Conservation (phyloP, 441 rosid species). For the Erodium moschatum region DNA sequence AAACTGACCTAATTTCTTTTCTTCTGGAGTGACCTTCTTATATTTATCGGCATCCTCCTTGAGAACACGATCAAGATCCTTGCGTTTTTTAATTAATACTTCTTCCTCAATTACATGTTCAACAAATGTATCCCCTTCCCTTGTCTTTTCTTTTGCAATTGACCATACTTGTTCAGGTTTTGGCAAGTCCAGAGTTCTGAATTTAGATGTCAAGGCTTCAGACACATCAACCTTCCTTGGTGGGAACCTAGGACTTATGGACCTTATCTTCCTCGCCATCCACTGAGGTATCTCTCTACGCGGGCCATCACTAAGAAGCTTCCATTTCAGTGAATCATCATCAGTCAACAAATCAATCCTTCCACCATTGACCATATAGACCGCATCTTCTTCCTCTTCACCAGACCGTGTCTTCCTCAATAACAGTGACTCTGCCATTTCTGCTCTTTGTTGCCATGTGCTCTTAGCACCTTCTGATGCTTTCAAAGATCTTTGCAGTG, state of each 20-base stretch:
- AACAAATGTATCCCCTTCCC: slow-evolving; percentile 35
- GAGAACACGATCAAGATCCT: slow-evolving; percentile 26
- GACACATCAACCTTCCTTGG: slow-evolving; percentile 31
- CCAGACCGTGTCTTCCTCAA: slow-evolving; percentile 17
- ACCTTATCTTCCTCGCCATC: slow-evolving; percentile 42
- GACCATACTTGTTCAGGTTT: slow-evolving; percentile 43
- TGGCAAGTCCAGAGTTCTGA: slow-evolving; percentile 33
- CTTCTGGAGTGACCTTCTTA: slow-evolving; percentile 24
- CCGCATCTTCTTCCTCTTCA: slow-evolving; percentile 28
- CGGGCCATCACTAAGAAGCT: slow-evolving; percentile 44
- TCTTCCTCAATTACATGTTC: slow-evolving; percentile 43
- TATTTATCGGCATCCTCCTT: too few species aligned
- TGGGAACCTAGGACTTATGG: slow-evolving; percentile 37
- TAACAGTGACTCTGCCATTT: slow-evolving; percentile 34
- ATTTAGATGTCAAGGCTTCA: slow-evolving; percentile 26
- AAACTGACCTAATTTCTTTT: slow-evolving; percentile 32
- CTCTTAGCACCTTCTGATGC: slow-evolving; percentile 36
- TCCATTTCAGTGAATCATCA: slow-evolving; percentile 41
- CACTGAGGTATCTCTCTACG: slow-evolving; percentile 42
- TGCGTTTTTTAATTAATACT: slow-evolving; percentile 36
- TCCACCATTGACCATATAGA: slow-evolving; percentile 35
- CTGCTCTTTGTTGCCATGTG: slow-evolving; percentile 40
- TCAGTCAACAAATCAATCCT: slow-evolving; percentile 42
- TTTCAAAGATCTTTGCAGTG: slow-evolving; percentile 35
- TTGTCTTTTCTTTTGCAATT: slow-evolving; percentile 37